A percentile compares a stretch with the other conserved stretches of the same genome.
Conservation (phyloP, 495 filamentous ascomycete species). For the Neurospora sp. region DNA sequence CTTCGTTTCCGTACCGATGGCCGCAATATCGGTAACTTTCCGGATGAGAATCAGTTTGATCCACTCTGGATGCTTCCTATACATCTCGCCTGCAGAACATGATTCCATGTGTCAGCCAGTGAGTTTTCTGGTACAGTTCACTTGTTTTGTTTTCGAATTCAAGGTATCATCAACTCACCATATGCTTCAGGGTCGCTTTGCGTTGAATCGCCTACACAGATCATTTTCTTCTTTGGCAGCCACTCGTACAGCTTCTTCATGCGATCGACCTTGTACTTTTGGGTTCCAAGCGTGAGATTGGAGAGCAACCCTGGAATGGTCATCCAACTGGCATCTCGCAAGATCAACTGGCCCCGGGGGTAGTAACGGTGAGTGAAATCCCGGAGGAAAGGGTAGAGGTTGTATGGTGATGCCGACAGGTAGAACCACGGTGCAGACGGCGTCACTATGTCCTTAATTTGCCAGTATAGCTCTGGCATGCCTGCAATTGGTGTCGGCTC, state of each 20-base stretch:
- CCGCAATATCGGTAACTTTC: slow-evolving; percentile 66
- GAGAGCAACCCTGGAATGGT: slow-evolving; percentile 70
- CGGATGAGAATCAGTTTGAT: slow-evolving; percentile 73
- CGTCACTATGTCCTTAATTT: slow-evolving; percentile 45
- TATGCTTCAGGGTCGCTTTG: slow-evolving; percentile 90
- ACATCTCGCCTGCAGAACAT: slow-evolving; percentile 17
- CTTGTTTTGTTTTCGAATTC: not conserved
- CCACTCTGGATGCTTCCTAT: slow-evolving; percentile 53
- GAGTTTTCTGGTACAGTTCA: not conserved
- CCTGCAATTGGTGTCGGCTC: slow-evolving; percentile 57
- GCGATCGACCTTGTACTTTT: slow-evolving; percentile 77
- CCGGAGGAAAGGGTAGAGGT: slow-evolving; percentile 81
- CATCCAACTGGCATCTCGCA: slow-evolving; percentile 83
- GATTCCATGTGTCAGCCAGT: slow-evolving; percentile 2
- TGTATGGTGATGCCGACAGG: slow-evolving; percentile 89
- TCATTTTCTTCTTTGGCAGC: slow-evolving; percentile 68
- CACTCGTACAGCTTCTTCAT: slow-evolving; percentile 65
- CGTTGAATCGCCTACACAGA: slow-evolving; percentile 83
- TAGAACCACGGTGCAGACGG: slow-evolving; percentile 74
- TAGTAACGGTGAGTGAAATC: slow-evolving; percentile 60
- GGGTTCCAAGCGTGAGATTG: slow-evolving; percentile 67
- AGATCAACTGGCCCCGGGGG: slow-evolving; percentile 65
- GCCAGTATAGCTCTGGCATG: slow-evolving; percentile 75
- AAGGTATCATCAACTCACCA: slow-evolving; percentile 39
- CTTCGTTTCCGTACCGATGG: slow-evolving; percentile 56